Evolutionary conservation across 306 rosid genomes (phyloP), one percentile per base, ranked within the genome.

Genomic region (Glycine soja): DNA sequence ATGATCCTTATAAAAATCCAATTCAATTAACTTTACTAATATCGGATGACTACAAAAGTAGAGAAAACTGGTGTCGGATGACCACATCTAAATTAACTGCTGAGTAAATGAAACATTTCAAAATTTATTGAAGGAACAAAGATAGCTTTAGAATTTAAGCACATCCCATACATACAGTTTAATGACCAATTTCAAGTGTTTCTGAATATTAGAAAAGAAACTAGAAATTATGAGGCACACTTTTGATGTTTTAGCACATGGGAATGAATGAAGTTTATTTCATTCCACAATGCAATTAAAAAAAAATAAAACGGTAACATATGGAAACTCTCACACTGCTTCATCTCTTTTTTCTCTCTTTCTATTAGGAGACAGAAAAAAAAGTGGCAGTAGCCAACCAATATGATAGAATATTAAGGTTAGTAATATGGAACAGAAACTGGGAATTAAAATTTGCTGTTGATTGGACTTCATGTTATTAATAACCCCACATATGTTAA

Each of bases 31-130:
- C 36, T 84, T 61, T 18, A 75, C 12, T 30, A 18, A 58, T 14
- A 78, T 47, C 77, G 61, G 18, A 81, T 74, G 58, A 80, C 48
- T 36, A 38, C 47, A 70, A 18, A 78, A 65, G 73, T 69, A 45
- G 34, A 73, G 36, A 50, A 67, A 68, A 81, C 4, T 45, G 56
- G 48, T 11, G 9, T 13, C 74, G 10, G 16, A 40, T 48, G 46
- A 50, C 10, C 61, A 34, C 67, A 42, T 62, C 72, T 63, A 70
- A 75, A 45, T 69, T 18, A 63, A 34, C 71, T 18, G 42, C 3
- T 19, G 8, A 43, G 38, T 45, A 45, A 24, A 59, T 53, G 63
- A 51, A 42, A 9, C 43, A 3, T 19, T 70, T 77, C 68, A 51
- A 61, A 4, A 40, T 4, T 9, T 10, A 14, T 50, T n/a, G 19